A percentile compares a stretch with the other conserved stretches of the same genome.
Evolutionary conservation across 768 basidiomycete genomes (phyloP).

Genomic region (Hortiboletus flavorubellus): DNA sequence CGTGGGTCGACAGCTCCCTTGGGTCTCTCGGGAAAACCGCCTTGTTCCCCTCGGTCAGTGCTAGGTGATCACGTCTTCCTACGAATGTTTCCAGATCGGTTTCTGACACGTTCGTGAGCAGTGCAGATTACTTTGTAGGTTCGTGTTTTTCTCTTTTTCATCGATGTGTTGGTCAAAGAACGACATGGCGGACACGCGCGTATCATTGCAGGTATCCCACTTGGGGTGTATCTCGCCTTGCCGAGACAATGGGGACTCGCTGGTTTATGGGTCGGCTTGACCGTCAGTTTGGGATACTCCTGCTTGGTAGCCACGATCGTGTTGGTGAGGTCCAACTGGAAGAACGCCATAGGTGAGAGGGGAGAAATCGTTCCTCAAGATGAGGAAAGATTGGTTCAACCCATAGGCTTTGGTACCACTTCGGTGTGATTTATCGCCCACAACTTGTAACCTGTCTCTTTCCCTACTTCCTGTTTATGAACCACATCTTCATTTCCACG

Average conservation of each 20-base stretch:
- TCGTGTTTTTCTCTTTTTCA: constrained; percentile 1
- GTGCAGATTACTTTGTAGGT: constrained; percentile 32
- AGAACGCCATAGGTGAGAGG: not conserved
- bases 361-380: not conserved
- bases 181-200: not conserved
- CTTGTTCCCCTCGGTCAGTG: constrained; percentile 21
- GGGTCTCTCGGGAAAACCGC: constrained; percentile 19
- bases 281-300: constrained; percentile 19
- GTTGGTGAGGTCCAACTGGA: constrained; percentile 20
- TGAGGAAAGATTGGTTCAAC: not conserved
- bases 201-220: constrained; percentile 30
- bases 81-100: not conserved
- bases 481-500: not conserved
- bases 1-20: constrained; percentile 18
- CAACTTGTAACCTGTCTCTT: not conserved
- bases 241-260: constrained; percentile 20
- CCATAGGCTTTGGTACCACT: not conserved
- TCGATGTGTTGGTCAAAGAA: not conserved
- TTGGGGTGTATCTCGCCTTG: constrained; percentile 26
- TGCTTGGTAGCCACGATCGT: constrained; percentile 19
- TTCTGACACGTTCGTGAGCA: constrained; percentile 4
- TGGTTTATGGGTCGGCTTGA: constrained; percentile 25
- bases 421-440: not conserved
- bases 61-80: constrained; percentile 13
- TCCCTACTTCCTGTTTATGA: not conserved